These are phyloP conservation scores for Bryopsis sp. DNA, from an alignment of 139 green algal genomes.

Conservation along the genomic window DNA sequence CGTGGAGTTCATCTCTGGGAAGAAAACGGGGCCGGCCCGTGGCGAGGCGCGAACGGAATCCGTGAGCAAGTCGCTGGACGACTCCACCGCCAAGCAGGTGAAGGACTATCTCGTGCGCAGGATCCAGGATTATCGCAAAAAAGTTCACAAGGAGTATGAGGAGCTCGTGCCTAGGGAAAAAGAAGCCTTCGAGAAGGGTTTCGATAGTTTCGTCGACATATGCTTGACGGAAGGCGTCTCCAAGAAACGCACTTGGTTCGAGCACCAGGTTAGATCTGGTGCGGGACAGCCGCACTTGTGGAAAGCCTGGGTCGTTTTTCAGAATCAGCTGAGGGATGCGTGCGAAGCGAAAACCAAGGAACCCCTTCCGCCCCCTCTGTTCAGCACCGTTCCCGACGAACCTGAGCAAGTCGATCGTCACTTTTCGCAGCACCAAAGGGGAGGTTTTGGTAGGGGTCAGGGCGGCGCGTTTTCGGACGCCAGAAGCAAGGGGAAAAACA, in stretches of 20 bases:
- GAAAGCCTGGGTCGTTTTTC: not conserved
- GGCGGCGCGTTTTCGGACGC: no score
- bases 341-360: not conserved
- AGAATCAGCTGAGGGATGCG: not conserved
- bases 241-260: not conserved
- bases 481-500: no score
- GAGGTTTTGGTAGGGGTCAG: no score
- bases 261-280: not conserved
- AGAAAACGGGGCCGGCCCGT: not conserved
- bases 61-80: not conserved
- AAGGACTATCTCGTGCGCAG: not conserved
- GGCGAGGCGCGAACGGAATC: not conserved
- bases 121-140: not conserved
- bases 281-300: not conserved
- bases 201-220: not conserved
- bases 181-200: slow-evolving; percentile 5
- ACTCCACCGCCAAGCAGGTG: not conserved
- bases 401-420: no score
- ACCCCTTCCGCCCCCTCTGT: not conserved
- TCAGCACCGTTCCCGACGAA: no score
- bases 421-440: no score
- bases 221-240: not conserved
- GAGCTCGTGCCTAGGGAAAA: not conserved
- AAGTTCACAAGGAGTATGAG: not conserved
- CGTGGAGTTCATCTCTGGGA: not conserved